Conservation (phyloP, 83 land plant species). For the Larix sibirica region DNA sequence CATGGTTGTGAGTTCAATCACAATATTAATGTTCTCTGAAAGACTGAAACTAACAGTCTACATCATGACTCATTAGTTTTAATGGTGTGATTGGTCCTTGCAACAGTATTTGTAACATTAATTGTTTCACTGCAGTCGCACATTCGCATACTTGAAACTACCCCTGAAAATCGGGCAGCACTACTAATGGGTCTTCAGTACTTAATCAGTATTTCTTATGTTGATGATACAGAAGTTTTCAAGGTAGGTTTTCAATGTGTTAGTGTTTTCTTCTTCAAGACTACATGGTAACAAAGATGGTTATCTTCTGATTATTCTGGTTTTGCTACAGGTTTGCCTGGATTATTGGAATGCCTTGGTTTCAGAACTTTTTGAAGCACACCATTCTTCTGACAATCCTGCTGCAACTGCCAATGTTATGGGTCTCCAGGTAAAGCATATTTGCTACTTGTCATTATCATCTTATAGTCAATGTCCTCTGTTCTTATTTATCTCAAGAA, state of each 20-base stretch:
- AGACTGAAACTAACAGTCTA: no score
- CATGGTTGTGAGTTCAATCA: background rate
- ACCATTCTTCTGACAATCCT: conserved; percentile 75
- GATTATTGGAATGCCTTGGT: conserved; percentile 99
- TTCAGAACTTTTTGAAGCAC: conserved; percentile 84
- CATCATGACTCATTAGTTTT: no score
- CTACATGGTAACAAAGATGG: background rate
- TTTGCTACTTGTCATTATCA: no score
- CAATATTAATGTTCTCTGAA: no score
- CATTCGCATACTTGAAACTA: conserved; percentile 78
- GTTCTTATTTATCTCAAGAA: no score
- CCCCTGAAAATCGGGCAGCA: conserved; percentile 75
- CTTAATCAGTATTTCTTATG: conserved; percentile 92
- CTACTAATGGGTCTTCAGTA: conserved; percentile 91
- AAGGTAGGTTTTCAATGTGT: conserved; percentile 58
- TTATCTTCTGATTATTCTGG: conserved; percentile 13
- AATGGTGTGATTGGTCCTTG: no score
- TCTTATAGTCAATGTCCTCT: no score
- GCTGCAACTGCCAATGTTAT: conserved; percentile 63
- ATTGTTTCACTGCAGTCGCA: conserved; percentile 60
- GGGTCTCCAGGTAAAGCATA: conserved; percentile 78
- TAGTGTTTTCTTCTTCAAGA: background rate
- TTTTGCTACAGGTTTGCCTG: conserved; percentile 83
- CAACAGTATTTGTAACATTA: no score
- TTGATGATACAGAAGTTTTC: conserved; percentile 97